These are phyloP conservation scores for Cyberlindnera euphorbiae DNA, from an alignment of 805 yeast genomes.

Conservation along the genomic window DNA sequence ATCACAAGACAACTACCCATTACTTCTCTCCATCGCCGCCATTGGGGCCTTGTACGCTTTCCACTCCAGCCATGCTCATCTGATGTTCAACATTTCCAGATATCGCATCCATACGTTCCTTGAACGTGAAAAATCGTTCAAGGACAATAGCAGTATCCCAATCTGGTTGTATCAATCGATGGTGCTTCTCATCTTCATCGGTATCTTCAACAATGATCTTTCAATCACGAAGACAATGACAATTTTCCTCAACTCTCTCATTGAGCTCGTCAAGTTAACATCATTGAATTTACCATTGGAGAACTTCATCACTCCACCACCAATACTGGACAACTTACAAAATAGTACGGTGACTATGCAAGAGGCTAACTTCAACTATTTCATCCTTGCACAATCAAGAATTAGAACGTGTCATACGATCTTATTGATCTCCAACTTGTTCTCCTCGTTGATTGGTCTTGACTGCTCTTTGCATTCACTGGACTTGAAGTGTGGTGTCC, in stretches of 20 bases:
- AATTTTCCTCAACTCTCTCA: conserved; percentile 75
- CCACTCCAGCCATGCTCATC: conserved; percentile 70
- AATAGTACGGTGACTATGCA: conserved; percentile 26
- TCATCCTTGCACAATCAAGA: conserved; percentile 69
- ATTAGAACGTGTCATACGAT: conserved; percentile 69
- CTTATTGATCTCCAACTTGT: conserved; percentile 52
- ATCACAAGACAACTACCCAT: conserved; percentile 53
- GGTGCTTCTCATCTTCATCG: conserved; percentile 75
- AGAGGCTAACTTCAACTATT: conserved; percentile 40
- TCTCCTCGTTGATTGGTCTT: conserved; percentile 44
- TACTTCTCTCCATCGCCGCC: conserved; percentile 76
- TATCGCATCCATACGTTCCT: conserved; percentile 61
- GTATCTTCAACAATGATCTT: conserved; percentile 64
- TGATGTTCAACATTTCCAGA: conserved; percentile 64
- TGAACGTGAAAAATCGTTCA: conserved; percentile 36
- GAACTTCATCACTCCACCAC: conserved; percentile 35
- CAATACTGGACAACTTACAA: conserved; percentile 31
- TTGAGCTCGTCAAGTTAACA: conserved; percentile 70
- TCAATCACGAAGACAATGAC: conserved; percentile 74
- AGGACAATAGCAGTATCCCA: conserved; percentile 56
- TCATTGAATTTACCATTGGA: conserved; percentile 62
- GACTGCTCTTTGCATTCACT: conserved; percentile 40
- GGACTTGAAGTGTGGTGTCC: conserved; percentile 60
- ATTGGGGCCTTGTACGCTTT: conserved; percentile 86
- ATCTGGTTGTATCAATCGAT: conserved; percentile 84